Evolutionary conservation across 176 grass and related monocot genomes (phyloP).

Genomic region (Juncus inflexus): DNA sequence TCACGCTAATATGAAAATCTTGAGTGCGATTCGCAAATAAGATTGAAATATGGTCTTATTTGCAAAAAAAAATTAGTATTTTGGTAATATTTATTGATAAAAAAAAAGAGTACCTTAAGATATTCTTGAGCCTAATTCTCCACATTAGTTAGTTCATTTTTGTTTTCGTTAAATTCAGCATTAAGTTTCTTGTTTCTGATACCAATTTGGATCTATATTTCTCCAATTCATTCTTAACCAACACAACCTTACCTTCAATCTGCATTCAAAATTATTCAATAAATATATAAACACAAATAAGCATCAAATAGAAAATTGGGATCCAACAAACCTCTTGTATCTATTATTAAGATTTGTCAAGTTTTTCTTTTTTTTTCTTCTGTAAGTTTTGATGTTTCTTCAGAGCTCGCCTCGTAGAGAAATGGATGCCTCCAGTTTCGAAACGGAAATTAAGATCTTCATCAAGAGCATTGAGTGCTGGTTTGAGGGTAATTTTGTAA

Average conservation of each 20-base stretch:
- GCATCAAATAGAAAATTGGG: neutral
- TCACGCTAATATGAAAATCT: no score
- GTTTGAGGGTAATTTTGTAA: slow-evolving; percentile 71
- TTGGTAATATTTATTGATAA: no score
- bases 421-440: slow-evolving; percentile 50
- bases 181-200: slow-evolving; percentile 42
- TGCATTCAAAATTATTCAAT: slow-evolving; percentile 6
- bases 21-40: no score
- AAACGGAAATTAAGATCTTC: slow-evolving; percentile 49
- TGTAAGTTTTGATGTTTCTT: slow-evolving; percentile 47
- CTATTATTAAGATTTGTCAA: slow-evolving; percentile 42
- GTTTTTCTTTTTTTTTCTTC: slow-evolving; percentile 46
- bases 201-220: slow-evolving; percentile 41
- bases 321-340: slow-evolving; percentile 49
- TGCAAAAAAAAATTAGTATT: no score
- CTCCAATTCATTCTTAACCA: slow-evolving; percentile 39
- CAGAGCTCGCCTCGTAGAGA: slow-evolving; percentile 47
- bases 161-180: slow-evolving; percentile 39
- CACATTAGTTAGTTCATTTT: slow-evolving; percentile 31
- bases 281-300: no score
- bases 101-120: slow-evolving; percentile 45
- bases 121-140: slow-evolving; percentile 52
- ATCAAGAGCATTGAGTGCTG: slow-evolving; percentile 42
- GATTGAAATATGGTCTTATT: no score
- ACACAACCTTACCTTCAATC: slow-evolving; percentile 34